Percentiles rank a stretch among this genome's conserved stretches.
Evolutionary conservation across 2,329 filamentous ascomycete species (phyloP).

Genomic region (Aspergillus japonicus): DNA sequence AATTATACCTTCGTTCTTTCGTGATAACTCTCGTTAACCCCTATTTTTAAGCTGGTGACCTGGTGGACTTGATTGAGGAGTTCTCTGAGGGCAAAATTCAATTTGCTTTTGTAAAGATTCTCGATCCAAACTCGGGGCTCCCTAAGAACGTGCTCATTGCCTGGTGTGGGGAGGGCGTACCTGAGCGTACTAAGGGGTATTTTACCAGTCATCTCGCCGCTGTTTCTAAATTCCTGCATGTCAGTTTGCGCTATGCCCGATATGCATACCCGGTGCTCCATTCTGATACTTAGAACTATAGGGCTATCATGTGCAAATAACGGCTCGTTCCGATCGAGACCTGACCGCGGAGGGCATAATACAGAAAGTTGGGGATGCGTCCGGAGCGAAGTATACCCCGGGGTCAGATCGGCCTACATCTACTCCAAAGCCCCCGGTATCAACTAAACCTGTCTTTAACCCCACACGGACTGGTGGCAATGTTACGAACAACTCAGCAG

Average conservation of each 20-base stretch:
- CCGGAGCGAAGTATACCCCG: constrained; percentile 87
- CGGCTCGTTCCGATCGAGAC: constrained; percentile 85
- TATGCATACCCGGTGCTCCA: not conserved
- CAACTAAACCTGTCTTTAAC: constrained; percentile 89
- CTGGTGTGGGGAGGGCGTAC: constrained; percentile 96
- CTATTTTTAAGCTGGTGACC: constrained; percentile 70
- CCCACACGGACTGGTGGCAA: constrained; percentile 63
- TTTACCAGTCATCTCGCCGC: constrained; percentile 92
- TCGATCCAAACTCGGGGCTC: constrained; percentile 84
- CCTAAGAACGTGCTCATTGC: constrained; percentile 92
- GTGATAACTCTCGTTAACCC: constrained; percentile 19
- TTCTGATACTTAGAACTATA: constrained; percentile 26
- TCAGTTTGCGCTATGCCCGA: constrained; percentile 32
- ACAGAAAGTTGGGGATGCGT: constrained; percentile 91
- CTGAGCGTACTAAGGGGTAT: constrained; percentile 97
- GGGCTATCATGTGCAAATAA: constrained; percentile 97
- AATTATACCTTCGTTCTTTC: too few species aligned
- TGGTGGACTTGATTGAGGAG: constrained; percentile 86
- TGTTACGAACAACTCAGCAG: constrained; percentile 65
- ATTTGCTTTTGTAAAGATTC: constrained; percentile 95
- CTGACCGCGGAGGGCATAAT: constrained; percentile 84
- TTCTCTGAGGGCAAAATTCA: constrained; percentile 96
- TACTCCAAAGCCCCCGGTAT: constrained; percentile 64
- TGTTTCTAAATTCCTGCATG: constrained; percentile 87
- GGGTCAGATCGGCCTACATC: constrained; percentile 57